Conservation (phyloP, 2,329 filamentous ascomycete species). For the Colletotrichum phormii region DNA sequence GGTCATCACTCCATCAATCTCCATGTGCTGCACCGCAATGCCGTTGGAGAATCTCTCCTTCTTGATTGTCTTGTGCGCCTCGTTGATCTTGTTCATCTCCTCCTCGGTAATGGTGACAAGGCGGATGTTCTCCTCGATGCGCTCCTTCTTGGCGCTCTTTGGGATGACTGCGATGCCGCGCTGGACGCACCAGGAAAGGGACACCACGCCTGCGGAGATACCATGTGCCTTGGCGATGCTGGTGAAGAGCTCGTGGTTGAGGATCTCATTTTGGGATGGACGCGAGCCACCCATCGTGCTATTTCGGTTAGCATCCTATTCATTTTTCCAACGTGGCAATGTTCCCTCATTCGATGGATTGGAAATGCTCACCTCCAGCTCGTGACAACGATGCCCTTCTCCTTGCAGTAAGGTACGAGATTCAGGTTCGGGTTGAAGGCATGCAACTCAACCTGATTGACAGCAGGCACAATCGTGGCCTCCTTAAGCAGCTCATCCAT, state of each 20-base stretch:
- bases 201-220: constrained; percentile 42
- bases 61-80: constrained; percentile 40
- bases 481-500: constrained; percentile 42
- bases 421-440: constrained; percentile 46
- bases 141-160: constrained; percentile 39
- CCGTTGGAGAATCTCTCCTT: constrained; percentile 38
- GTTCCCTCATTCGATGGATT: background rate
- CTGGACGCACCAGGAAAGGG: constrained; percentile 43
- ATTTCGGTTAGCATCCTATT: background rate
- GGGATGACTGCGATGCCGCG: constrained; percentile 42
- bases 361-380: constrained; percentile 42
- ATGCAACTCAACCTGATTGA: constrained; percentile 50
- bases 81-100: constrained; percentile 43
- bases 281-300: constrained; percentile 34
- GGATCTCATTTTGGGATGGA: constrained; percentile 33
- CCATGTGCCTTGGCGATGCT: constrained; percentile 41
- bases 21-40: constrained; percentile 33
- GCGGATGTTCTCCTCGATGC: constrained; percentile 42
- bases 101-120: constrained; percentile 42
- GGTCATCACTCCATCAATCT: constrained; percentile 40
- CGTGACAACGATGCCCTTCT: constrained; percentile 46
- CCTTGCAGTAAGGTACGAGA: constrained; percentile 45
- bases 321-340: background rate
- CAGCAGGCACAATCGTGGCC: constrained; percentile 42
- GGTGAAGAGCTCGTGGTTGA: constrained; percentile 40